Base-by-base conservation (phyloP, 2,329 filamentous ascomycete species). In the Teratosphaeriaceae sp. region DNA sequence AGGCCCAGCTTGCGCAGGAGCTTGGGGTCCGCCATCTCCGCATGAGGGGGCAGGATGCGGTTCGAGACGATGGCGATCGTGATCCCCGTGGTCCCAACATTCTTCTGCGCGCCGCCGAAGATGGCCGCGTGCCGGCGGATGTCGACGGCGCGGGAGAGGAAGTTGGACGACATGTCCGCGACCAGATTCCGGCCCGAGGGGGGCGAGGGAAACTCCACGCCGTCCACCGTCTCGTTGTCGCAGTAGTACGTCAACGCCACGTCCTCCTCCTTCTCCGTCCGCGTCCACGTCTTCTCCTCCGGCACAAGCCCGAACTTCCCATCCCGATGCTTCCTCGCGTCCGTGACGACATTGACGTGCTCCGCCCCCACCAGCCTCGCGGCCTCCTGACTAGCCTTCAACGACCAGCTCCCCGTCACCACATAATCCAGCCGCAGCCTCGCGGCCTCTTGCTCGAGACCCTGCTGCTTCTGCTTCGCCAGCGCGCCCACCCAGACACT, bases 81-180 rank as follows among this genome's bases (percentile, higher is more conserved):
- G 47, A 97, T 78, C 46, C 90, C 90, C 1, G 90, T 82, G 2
- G 78, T 79, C 21, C 89, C 90, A 9, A 96, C 75, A 67, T 97
- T 96, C 78, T 97, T 96, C 64, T 96, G 90, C 0, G 89, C 88
- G 36, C 89, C 88, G 49, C 76, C 94, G 69, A 96, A 96, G 60
- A 97, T 84, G 53, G 84, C 72, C 1, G 82, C 84, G 66, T 84
- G 94, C 60, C 92, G 89, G 53, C 72, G 73, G 37, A 94, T 76
- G 24, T 89, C 82, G 19, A 96, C 76, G 49, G 75, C 76, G 33
- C 88, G 74, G 36, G 86, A 88, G 40, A 97, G 79, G 61, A 97
- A 95, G 65, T 96, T 97, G 46, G 87, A 95, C 36, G 79, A 85
- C 85, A 97, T 94, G 65, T 97, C 90, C 16, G 86, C 88, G 4